Percentiles rank a stretch among this genome's conserved stretches.
Conservation (phyloP, 116 monocot species). For the Papilionanthe hybrid region DNA sequence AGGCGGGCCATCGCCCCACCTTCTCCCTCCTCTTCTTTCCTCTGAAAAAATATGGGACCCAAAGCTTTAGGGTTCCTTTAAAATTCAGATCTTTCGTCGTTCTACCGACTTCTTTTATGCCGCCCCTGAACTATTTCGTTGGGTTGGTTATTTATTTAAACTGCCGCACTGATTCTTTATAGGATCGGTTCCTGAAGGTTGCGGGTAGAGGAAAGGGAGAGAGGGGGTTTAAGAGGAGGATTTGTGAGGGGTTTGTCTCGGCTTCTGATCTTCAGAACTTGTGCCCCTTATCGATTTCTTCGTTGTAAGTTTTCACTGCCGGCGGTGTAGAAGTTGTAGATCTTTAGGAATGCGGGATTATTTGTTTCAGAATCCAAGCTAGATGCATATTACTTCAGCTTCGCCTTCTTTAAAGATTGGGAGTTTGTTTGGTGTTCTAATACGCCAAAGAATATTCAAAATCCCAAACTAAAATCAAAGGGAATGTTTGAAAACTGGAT, state of each 20-base stretch:
- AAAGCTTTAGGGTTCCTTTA: neutral
- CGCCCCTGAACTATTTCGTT: neutral
- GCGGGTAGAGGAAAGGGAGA: too few species aligned
- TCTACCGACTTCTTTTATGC: neutral
- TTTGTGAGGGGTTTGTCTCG: neutral
- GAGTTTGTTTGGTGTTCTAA: neutral
- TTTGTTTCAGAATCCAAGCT: neutral
- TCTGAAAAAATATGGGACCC: neutral
- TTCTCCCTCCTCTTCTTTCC: slow-evolving; percentile 2
- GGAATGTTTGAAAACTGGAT: neutral
- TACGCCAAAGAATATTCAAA: too few species aligned
- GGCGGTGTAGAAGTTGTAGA: neutral
- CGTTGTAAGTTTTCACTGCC: neutral
- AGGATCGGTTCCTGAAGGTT: neutral
- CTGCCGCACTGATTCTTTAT: neutral
- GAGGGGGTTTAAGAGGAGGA: too few species aligned
- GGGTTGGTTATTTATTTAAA: neutral
- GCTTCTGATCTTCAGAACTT: neutral
- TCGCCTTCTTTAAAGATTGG: neutral
- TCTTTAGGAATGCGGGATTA: neutral
- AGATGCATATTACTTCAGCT: neutral
- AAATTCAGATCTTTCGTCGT: neutral
- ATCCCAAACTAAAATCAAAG: neutral
- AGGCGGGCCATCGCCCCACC: neutral
- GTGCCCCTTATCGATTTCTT: neutral